Evolutionary conservation across 2,329 filamentous ascomycete genomes (phyloP).

Genomic region (Torrubiellomyces zombiae): DNA sequence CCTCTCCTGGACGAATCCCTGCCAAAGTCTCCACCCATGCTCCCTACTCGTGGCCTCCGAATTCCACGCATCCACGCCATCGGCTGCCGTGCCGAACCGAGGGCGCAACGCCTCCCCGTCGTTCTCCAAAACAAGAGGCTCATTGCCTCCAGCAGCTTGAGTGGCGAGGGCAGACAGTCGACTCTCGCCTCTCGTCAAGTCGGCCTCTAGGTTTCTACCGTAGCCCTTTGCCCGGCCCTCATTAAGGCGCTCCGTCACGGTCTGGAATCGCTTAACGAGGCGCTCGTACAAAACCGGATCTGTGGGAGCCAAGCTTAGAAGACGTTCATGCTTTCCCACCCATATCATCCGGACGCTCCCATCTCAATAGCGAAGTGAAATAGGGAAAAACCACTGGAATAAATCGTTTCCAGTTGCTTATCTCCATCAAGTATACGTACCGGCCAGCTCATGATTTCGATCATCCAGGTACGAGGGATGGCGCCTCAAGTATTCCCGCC

Average conservation of each 20-base stretch:
- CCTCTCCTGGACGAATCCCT: slow-evolving; percentile 51
- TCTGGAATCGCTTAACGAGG: slow-evolving; percentile 62
- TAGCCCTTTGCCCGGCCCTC: slow-evolving; percentile 64
- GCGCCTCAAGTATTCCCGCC: slow-evolving; percentile 57
- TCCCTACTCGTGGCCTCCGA: slow-evolving; percentile 27
- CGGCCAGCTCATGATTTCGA: slow-evolving; percentile 37
- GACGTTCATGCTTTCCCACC: background rate
- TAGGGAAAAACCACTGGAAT: no score
- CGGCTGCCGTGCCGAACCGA: background rate
- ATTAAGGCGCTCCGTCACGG: slow-evolving; percentile 52
- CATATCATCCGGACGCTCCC: no score
- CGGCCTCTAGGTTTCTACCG: slow-evolving; percentile 61
- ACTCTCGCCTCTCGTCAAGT: slow-evolving; percentile 59
- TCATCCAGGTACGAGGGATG: slow-evolving; percentile 55
- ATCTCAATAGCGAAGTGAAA: background rate
- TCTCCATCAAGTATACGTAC: slow-evolving; percentile 17
- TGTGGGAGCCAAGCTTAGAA: slow-evolving; percentile 8
- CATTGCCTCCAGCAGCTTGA: slow-evolving; percentile 3
- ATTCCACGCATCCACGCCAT: slow-evolving; percentile 11
- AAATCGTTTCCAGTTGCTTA: no score
- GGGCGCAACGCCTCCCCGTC: background rate
- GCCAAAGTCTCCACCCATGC: slow-evolving; percentile 54
- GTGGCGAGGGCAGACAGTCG: slow-evolving; percentile 41
- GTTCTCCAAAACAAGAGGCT: background rate
- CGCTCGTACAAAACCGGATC: slow-evolving; percentile 73